Evolutionary conservation across 495 filamentous ascomycete genomes (phyloP).

Genomic region (Cercophora scortea): DNA sequence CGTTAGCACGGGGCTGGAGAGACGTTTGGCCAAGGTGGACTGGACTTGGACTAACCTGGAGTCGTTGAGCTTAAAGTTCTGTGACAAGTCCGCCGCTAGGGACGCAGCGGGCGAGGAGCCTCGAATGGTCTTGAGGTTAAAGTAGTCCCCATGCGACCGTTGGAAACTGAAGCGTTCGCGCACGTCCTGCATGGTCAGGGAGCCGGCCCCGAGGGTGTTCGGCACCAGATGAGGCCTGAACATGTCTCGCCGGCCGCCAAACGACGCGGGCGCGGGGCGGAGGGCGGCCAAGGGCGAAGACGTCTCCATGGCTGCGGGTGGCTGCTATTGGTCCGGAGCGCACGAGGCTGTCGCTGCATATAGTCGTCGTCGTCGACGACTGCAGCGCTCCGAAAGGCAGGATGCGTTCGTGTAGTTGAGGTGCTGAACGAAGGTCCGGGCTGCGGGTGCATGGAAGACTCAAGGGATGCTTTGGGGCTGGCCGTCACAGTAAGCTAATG

Average conservation of each 20-base stretch:
- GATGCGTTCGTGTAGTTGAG: background rate
- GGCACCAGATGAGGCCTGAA: slow-evolving; percentile 40
- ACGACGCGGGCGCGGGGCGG: slow-evolving; percentile 64
- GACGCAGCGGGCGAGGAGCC: slow-evolving; percentile 87
- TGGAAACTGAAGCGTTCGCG: slow-evolving; percentile 47
- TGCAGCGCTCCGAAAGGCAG: background rate
- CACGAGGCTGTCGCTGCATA: background rate
- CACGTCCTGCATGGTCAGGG: slow-evolving; percentile 32
- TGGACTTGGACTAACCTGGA: slow-evolving; percentile 59
- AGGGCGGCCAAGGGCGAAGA: slow-evolving; percentile 93
- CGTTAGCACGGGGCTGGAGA: slow-evolving; percentile 13
- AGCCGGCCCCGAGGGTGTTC: slow-evolving; percentile 44
- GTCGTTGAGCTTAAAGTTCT: slow-evolving; percentile 89
- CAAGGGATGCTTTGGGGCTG: background rate
- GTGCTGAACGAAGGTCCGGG: background rate
- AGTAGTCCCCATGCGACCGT: slow-evolving; percentile 57
- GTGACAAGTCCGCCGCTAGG: slow-evolving; percentile 85
- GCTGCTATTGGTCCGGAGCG: too few species aligned
- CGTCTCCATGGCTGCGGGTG: slow-evolving; percentile 58
- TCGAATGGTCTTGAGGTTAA: slow-evolving; percentile 61
- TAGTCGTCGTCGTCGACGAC: background rate
- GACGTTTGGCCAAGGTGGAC: background rate
- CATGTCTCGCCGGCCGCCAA: slow-evolving; percentile 30
- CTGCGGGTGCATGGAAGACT: background rate
- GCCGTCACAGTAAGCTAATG: slow-evolving; percentile 13